Percentiles rank a stretch among this genome's conserved stretches.
These are phyloP conservation scores for Cyclanthera cordifolia DNA, from an alignment of 306 rosid genomes.

Conservation along the genomic window DNA sequence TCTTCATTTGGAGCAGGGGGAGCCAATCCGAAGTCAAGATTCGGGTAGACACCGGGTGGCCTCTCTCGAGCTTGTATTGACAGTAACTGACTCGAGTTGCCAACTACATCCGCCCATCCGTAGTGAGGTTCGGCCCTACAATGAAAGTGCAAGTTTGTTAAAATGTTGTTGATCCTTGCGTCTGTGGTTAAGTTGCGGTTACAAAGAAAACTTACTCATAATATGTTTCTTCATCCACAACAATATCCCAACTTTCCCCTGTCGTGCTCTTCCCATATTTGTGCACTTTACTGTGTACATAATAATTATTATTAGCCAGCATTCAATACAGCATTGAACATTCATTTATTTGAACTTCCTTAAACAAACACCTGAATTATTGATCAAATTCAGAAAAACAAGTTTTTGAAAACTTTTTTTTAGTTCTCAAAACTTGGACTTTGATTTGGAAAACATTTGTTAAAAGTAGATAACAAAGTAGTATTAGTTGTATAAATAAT, in stretches of 20 bases:
- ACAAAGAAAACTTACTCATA: conserved; percentile 56
- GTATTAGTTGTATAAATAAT: not conserved
- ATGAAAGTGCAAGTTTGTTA: conserved; percentile 1
- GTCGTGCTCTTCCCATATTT: conserved; percentile 95
- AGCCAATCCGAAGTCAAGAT: conserved; percentile 48
- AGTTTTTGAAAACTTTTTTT: not conserved
- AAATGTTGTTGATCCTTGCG: not conserved
- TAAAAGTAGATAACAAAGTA: not conserved
- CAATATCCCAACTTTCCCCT: conserved; percentile 93
- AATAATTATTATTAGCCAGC: conserved; percentile 12
- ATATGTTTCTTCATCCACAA: conserved; percentile 83
- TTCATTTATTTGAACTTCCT: not conserved
- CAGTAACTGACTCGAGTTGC: conserved; percentile 75
- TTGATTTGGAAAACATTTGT: too few species aligned
- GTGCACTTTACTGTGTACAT: conserved; percentile 73
- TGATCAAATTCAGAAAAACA: not conserved
- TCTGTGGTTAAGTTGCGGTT: not conserved
- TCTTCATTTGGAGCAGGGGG: conserved; percentile 30
- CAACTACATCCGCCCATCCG: conserved; percentile 96
- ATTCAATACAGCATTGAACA: conserved; percentile 1
- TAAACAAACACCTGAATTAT: too few species aligned
- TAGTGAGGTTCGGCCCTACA: conserved; percentile 89
- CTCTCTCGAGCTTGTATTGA: conserved; percentile 68
- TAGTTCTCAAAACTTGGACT: too few species aligned
- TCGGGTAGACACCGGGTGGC: conserved; percentile 76